These are phyloP conservation scores for Epichloe sylvatica DNA, from an alignment of 2,329 filamentous ascomycete species.

Conservation along the genomic window DNA sequence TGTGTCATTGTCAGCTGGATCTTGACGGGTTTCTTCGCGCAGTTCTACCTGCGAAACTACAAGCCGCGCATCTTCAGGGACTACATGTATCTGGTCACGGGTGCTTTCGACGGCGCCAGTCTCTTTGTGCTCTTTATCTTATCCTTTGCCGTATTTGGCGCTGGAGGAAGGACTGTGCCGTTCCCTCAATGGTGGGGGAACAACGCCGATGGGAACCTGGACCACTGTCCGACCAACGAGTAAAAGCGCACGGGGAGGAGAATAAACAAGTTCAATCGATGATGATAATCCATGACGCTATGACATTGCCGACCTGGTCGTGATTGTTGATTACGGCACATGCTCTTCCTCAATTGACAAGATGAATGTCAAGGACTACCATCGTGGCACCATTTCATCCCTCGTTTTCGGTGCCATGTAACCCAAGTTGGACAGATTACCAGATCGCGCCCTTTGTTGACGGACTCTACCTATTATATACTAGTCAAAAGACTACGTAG, in stretches of 20 bases:
- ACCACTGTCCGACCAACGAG: conserved; percentile 28
- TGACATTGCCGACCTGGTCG: too few relatives aligned
- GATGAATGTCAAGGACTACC: too few relatives aligned
- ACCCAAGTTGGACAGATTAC: too few relatives aligned
- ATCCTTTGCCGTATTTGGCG: conserved; percentile 42
- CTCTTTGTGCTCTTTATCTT: conserved; percentile 19
- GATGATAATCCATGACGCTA: too few relatives aligned
- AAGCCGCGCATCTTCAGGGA: conserved; percentile 37
- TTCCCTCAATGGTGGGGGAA: conserved; percentile 44
- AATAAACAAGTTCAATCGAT: too few relatives aligned
- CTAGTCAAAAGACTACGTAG: too few relatives aligned
- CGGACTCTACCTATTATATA: too few relatives aligned
- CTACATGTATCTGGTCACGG: conserved; percentile 38
- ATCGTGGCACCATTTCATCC: too few relatives aligned
- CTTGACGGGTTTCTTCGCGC: conserved; percentile 32
- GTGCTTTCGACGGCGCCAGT: conserved; percentile 38
- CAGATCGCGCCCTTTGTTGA: too few relatives aligned
- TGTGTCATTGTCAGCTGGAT: conserved; percentile 36
- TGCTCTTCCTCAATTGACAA: too few relatives aligned
- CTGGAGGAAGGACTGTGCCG: conserved; percentile 26
- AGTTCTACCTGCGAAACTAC: conserved; percentile 40
- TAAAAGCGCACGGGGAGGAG: conserved; percentile 6
- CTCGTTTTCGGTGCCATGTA: too few relatives aligned
- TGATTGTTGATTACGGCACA: too few relatives aligned
- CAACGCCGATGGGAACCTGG: conserved; percentile 32